Conservation (phyloP, 371 early-diverging fungal genomes). For the Fennellomyces sp. region DNA sequence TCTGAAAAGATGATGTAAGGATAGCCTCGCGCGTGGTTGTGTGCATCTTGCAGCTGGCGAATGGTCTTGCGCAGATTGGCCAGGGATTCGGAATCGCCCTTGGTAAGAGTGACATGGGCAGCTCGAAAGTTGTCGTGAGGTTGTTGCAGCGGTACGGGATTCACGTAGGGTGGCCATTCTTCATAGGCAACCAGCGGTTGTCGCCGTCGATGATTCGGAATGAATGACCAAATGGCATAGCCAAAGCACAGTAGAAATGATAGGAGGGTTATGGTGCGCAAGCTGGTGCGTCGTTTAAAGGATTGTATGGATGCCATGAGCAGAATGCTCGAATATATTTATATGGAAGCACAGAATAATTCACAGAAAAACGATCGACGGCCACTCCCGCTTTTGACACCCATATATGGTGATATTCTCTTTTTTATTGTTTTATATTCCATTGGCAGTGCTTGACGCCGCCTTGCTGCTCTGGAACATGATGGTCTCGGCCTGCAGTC, state of each 20-base stretch:
- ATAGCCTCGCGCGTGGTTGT: slow-evolving; percentile 33
- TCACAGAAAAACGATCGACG: not conserved
- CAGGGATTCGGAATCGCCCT: slow-evolving; percentile 31
- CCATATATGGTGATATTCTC: no score
- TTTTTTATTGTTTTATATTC: not conserved
- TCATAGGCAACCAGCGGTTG: not conserved
- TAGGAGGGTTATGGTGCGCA: not conserved
- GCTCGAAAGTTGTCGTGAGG: slow-evolving; percentile 42
- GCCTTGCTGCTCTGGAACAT: slow-evolving; percentile 11
- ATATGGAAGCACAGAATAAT: not conserved
- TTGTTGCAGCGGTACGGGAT: slow-evolving; percentile 15
- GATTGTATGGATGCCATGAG: slow-evolving; percentile 2
- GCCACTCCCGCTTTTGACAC: no score
- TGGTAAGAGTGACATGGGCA: slow-evolving; percentile 43
- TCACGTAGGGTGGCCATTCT: not conserved
- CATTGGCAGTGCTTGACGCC: not conserved
- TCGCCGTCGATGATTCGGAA: not conserved
- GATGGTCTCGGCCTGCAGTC: slow-evolving; percentile 46
- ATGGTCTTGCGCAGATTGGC: slow-evolving; percentile 35
- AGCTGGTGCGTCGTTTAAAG: not conserved
- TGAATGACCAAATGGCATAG: not conserved
- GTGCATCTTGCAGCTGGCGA: slow-evolving; percentile 40
- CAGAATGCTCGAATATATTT: not conserved
- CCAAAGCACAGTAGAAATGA: not conserved
- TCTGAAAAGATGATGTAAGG: slow-evolving; percentile 49